Percentiles rank a stretch among this genome's conserved stretches.
Evolutionary conservation across 2,329 filamentous ascomycete species (phyloP).

Genomic region (Pseudogymnoascus sp.): DNA sequence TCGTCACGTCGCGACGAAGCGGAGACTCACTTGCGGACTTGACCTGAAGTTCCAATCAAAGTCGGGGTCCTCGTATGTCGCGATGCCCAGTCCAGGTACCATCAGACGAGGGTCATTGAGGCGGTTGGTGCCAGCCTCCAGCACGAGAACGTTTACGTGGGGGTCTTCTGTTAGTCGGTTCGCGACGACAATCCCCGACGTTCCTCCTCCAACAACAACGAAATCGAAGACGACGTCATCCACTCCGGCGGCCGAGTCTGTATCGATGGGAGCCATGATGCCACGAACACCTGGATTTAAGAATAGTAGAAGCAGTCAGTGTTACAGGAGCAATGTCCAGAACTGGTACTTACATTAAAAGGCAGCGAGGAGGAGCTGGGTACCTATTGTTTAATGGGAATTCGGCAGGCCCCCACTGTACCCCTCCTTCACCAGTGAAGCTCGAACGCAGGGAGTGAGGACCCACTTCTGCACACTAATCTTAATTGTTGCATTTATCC

Average conservation of each 20-base stretch:
- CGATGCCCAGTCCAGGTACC: slow-evolving; percentile 31
- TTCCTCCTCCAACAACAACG: slow-evolving; percentile 39
- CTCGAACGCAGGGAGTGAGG: neutral
- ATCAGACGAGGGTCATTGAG: slow-evolving; percentile 31
- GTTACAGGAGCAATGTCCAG: neutral
- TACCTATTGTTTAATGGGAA: neutral
- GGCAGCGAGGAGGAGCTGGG: neutral
- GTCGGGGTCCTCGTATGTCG: slow-evolving; percentile 29
- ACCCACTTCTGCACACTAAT: neutral
- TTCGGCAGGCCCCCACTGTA: neutral
- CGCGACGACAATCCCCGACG: slow-evolving; percentile 37
- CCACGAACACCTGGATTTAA: neutral
- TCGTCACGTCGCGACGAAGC: slow-evolving; percentile 20
- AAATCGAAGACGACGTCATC: slow-evolving; percentile 30
- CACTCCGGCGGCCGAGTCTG: neutral
- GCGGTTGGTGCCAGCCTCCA: slow-evolving; percentile 34
- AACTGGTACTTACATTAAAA: neutral
- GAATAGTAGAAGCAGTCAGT: neutral
- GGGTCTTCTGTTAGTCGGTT: slow-evolving; percentile 33
- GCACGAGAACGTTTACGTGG: slow-evolving; percentile 31
- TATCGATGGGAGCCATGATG: slow-evolving; percentile 6
- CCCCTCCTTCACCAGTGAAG: neutral
- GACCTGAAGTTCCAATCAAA: slow-evolving; percentile 34
- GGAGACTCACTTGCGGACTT: slow-evolving; percentile 29
- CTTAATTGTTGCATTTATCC: neutral